Evolutionary conservation across 169 alveolate genomes (phyloP), one percentile per base, ranked within the genome.

Genomic region (Plasmodium ovale): DNA sequence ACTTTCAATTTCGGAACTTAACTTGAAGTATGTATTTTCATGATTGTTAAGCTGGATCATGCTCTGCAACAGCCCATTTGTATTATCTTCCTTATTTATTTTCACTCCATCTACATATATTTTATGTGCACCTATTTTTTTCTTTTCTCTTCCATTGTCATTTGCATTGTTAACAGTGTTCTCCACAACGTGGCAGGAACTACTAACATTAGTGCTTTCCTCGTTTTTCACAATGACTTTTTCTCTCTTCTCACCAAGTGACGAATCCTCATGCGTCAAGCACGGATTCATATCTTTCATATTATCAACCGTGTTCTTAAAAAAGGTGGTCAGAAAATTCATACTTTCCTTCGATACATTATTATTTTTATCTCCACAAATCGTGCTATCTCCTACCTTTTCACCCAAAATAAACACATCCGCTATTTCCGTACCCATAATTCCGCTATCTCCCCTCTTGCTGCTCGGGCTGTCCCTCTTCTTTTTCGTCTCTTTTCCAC

Each of bases 1-100:
- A 51, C 91, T 85, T 69, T 85, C 91, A 16, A 85, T 69, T 71
- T 85, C 91, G 14, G 87, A 19, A 47, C 91, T 54, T 53, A 85
- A 62, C 25, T 69, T 85, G 2, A 56, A 39, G 47, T 85, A 60
- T 31, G 72, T 85, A 37, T 25, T 70, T 49, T 85, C 91, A 71
- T 69, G 23, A 69, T 53, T 85, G 42, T 85, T 85, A 53, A 85
- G 51, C 29, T 58, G 64, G 16, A 85, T 69, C 23, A 85, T 85
- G 37, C 69, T 44, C 49, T 49, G 64, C 29, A 82, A 69, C 10
- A 65, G 37, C 25, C 65, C 65, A 54, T 82, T 82, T 3, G 31
- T 12, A 37, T 77, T 67, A 31, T 42, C 14, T 56, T 35, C 51
- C 14, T 64, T 49, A 14, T 37, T 64, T 42, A 25, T 62, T 60